These are phyloP conservation scores for Chaetomium fimeti DNA, from an alignment of 495 filamentous ascomycete genomes.

Conservation along the genomic window DNA sequence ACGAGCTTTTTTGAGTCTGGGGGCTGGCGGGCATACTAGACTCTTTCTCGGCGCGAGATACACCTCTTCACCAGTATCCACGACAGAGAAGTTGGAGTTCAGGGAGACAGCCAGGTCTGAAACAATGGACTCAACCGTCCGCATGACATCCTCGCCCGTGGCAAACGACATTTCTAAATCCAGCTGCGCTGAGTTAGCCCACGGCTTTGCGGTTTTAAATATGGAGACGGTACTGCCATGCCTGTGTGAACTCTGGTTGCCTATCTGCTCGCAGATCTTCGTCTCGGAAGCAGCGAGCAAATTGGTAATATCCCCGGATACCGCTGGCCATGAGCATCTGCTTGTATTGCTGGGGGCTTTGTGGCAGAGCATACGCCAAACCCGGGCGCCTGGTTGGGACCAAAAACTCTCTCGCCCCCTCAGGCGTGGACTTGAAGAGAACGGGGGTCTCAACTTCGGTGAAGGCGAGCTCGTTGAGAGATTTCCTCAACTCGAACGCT, in stretches of 20 bases:
- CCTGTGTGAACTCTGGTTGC: slow-evolving; percentile 96
- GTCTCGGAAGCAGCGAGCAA: slow-evolving; percentile 93
- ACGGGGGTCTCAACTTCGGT: slow-evolving; percentile 86
- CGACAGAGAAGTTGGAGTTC: slow-evolving; percentile 38
- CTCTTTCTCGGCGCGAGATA: slow-evolving; percentile 31
- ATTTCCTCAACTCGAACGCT: slow-evolving; percentile 53
- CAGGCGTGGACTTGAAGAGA: slow-evolving; percentile 95
- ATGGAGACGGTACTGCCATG: slow-evolving; percentile 33
- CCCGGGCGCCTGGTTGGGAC: slow-evolving; percentile 77
- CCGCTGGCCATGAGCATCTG: slow-evolving; percentile 96
- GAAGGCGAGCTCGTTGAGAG: slow-evolving; percentile 57
- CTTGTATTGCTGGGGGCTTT: slow-evolving; percentile 98
- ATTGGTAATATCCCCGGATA: slow-evolving; percentile 78
- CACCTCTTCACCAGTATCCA: slow-evolving; percentile 20
- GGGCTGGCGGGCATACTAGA: slow-evolving; percentile 4
- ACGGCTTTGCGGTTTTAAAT: not conserved
- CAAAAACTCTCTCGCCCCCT: slow-evolving; percentile 93
- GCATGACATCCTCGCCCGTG: slow-evolving; percentile 70
- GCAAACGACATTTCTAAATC: slow-evolving; percentile 92
- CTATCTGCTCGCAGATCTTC: slow-evolving; percentile 91
- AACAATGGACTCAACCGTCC: slow-evolving; percentile 63
- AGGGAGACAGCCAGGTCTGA: slow-evolving; percentile 53
- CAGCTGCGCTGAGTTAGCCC: slow-evolving; percentile 53
- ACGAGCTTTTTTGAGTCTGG: not conserved
- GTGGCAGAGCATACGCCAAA: slow-evolving; percentile 83